Base-by-base conservation (phyloP, 208 protist species). In the Wallacemonas rigidus region DNA sequence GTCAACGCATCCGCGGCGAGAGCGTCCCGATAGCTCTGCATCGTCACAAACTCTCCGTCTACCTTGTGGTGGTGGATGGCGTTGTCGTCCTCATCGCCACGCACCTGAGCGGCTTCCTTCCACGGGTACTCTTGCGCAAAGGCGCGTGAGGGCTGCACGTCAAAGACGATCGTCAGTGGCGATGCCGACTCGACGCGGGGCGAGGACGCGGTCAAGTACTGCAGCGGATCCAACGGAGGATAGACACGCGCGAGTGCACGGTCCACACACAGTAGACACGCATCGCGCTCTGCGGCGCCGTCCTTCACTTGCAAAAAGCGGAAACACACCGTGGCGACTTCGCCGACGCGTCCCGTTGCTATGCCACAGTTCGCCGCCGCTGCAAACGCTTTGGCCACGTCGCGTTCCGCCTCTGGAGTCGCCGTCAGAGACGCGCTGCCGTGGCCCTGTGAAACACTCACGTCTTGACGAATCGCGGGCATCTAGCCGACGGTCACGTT, bases 181-280 rank as follows among this genome's bases (percentile, higher is more conserved):
- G 26, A 36, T 11, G 1, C 51, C 2, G 43, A 26, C 9, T 5
- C 60, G 38, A 71, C 79, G 14, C 39, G 35, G 2, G 84, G 80
- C 1, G 84, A 89, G 15, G 67, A 43, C 5, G 38, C 61, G 35
- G 57, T 54, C 8, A 89, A 41, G 67, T 87, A 90, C 69, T 88
- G 87, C 14, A 88, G 63, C 9, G 83, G 76, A 54, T 96, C 92
- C 35, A 96, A 53, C 26, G 86, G 82, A 3, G 92, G 92, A 53
- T 79, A 86, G 14, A 96, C 73, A 35, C 92, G 89, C 4, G 74
- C 26, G n/a, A 90, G 76, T 1, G 87, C 76, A 3, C 92, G 87
- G 71, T 96, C 92, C 17, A 95, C 79, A 67, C 85, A 93, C 2
- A 81, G 82, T 35, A 89, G 69, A 44, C 92, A 76, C n/a, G 50